Evolutionary conservation across 2,329 filamentous ascomycete species (phyloP), one percentile per base, ranked within the genome.

Genomic region (Fusarium nodosum): DNA sequence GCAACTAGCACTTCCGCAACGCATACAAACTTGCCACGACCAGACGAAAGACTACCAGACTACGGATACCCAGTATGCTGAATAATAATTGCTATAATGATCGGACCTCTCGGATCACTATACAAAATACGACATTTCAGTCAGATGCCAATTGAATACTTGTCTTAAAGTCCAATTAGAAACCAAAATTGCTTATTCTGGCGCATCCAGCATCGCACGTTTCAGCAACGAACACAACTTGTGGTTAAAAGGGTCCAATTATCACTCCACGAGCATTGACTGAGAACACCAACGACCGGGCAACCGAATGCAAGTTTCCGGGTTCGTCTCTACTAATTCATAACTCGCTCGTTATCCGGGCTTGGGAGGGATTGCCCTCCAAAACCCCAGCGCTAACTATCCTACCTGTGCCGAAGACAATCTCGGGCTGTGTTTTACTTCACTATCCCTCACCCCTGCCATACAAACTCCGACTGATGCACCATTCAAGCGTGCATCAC

Each of bases 341-440:
- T 38, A 57, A 53, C 45, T 51, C 39, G 56, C 48, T 57, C 47
- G 51, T 52, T 58, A 34, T 59, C 46, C 46, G 33, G 63, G 44
- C 33, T 60, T 54, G 42, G 51, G 39, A 56, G 51, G 41, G 44
- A 57, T 69, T 70, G 57, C 60, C 63, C 48, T 53, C 60, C 34
- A 18, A 53, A 65, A 52, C 50, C 56, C 60, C 51, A 61, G 46
- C 63, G 67, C 62, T 68, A 58, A 59, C 44, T 50, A 47, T 60
- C 59, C 53, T 61, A 33, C 31, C 65, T 63, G 44, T 42, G 51
- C 68, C 58, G 55, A 72, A 74, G 64, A 72, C 66, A 74, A 72
- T 74, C 56, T 72, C 66, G 66, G 72, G 64, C 56, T 58, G 50
- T 65, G 69, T 72, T 74, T 71, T 64, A 74, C 72, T 59, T 71